Base-by-base conservation (phyloP, 1,284 basidiomycete genomes). In the Volvariella surrecta region DNA sequence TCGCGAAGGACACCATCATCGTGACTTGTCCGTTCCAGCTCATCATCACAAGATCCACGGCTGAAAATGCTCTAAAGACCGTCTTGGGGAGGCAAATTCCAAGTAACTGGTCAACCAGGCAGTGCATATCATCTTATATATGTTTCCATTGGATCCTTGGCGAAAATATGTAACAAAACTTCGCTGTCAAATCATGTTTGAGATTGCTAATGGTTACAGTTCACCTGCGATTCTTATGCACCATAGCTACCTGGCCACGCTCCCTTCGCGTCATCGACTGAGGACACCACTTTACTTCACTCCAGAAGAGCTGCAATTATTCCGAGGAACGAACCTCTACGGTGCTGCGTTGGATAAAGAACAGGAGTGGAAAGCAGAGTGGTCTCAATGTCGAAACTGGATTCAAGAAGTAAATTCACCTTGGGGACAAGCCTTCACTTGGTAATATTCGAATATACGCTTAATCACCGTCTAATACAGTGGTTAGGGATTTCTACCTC, bases 251-350 rank as follows among this genome's bases (percentile, higher is more conserved):
- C 58, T 91, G 30, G 61, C 72, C 21, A 75, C 73, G 1, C 70
- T 94, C 0, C 91, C 92, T 0, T 40, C 66, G 0, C 42, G 69
- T 0, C 60, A 69, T 2, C 65, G 68, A 40, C 68, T 93, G 1
- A 63, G 67, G n/a, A 93, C 90, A 0, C 75, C 90, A 0, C 65
- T 90, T n/a, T 79, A 86, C 52, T 95, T 88, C 56, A 72, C 73
- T 0, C 40, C 59, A 0, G 45, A 55, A 10, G 92, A 96, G 58
- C 62, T 81, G 6, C 69, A 74, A 7, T 57, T 80, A 9, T 72
- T 94, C 42, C 64, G 69, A 42, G 88, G 88, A 0, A 87, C 85
- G 1, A 93, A 93, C 55, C 54, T 95, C 1, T 76, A 77, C 49
- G 79, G 82, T 1, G 89, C 89, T 0, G 79, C 83, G 0, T 40